A percentile compares a stretch with the other conserved stretches of the same genome.
phyloP scores from a whole-genome alignment of 495 filamentous ascomycete species.

The Hyaloscypha variabilis region DNA sequence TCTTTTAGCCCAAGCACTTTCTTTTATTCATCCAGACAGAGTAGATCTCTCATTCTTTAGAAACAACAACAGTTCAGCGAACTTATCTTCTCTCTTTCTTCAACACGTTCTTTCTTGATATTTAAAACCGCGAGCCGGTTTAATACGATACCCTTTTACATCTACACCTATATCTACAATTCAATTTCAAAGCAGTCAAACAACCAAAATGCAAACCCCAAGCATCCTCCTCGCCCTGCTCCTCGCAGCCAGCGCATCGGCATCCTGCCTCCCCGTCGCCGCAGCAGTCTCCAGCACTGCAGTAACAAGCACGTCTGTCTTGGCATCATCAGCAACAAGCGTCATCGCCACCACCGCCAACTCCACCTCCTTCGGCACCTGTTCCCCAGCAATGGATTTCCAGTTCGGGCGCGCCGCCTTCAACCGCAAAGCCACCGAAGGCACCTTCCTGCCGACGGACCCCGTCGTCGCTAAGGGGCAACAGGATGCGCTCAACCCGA shows the following conservation, averaged over 20 bases:
- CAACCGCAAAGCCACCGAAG: slow-evolving; percentile 48
- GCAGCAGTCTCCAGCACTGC: background rate
- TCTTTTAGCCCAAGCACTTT: no score
- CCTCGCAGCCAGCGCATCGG: slow-evolving; percentile 4
- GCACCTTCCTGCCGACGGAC: slow-evolving; percentile 55
- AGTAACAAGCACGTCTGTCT: no score
- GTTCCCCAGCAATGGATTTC: slow-evolving; percentile 56
- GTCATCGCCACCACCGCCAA: background rate
- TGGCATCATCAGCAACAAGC: no score
- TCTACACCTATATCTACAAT: no score
- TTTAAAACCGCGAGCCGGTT: no score
- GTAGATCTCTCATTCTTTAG: no score
- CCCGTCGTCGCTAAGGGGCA: slow-evolving; percentile 47
- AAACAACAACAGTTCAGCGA: no score
- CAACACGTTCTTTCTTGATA: no score
- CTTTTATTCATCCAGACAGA: no score
- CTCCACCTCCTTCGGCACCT: slow-evolving; percentile 44
- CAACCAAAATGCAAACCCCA: slow-evolving; percentile 14
- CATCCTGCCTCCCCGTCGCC: slow-evolving; percentile 1
- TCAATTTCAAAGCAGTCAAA: background rate
- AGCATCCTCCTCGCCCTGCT: slow-evolving; percentile 18
- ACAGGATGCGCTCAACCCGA: slow-evolving; percentile 57
- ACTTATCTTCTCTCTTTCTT: no score
- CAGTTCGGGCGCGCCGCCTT: slow-evolving; percentile 43
- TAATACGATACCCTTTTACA: no score